These are phyloP conservation scores for Prunus padus DNA, from an alignment of 306 rosid genomes.

Conservation along the genomic window DNA sequence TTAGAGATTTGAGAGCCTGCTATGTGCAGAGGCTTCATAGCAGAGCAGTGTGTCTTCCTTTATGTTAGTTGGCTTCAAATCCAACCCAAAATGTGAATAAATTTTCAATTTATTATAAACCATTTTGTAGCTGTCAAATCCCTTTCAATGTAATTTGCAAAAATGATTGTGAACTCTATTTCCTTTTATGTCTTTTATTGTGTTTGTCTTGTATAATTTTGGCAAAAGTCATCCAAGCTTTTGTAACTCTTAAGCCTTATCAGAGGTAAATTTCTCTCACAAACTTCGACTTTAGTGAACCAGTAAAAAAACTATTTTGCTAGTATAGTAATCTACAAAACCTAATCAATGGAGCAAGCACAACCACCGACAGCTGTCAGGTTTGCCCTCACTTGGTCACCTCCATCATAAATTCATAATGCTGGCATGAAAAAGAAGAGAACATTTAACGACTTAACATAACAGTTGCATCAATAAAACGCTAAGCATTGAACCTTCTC, in stretches of 20 bases:
- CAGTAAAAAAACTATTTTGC: neutral
- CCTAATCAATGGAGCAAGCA: neutral
- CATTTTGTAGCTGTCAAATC: neutral
- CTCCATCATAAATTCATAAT: neutral
- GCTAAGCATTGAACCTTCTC: neutral
- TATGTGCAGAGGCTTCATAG: neutral
- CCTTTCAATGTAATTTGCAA: neutral
- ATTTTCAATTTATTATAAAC: neutral
- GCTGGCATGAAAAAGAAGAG: constrained; percentile 3
- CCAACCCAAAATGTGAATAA: neutral
- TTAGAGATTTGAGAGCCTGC: neutral
- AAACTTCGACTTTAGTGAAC: neutral
- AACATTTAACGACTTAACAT: neutral
- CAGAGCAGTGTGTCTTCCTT: neutral
- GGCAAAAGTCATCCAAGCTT: neutral
- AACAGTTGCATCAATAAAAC: neutral
- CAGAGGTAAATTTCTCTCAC: neutral
- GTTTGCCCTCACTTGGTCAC: neutral
- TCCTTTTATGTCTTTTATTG: neutral
- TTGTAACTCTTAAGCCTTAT: neutral
- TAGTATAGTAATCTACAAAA: neutral
- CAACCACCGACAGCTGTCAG: neutral
- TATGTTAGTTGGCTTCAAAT: neutral
- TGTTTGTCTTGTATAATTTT: neutral
- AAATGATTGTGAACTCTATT: neutral